Base-by-base conservation (phyloP, 495 filamentous ascomycete species). In the Hypoxylon fragiforme region DNA sequence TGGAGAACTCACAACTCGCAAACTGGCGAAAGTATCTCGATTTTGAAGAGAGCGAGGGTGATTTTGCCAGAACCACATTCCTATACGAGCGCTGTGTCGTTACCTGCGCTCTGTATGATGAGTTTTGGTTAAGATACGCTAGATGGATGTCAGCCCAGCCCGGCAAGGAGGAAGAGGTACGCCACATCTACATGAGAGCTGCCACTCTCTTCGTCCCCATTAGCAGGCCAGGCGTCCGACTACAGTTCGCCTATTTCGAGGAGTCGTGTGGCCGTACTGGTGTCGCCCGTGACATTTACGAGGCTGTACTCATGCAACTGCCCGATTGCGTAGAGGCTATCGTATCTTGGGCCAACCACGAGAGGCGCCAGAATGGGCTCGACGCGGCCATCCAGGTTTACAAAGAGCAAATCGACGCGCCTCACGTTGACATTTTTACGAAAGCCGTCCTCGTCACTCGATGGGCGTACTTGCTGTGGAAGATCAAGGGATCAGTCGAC, bases 21-120 rank as follows among this genome's bases (percentile, higher is more conserved):
- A 97, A 96, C 71, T 99, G 94, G 94, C 79, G 87, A 46, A 96
- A 92, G 62, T 99, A 97, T 66, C 85, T 99, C 13, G 92, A 97
- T 62, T 97, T 96, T 61, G 95, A 99, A 66, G 94, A 99, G 72
- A 71, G 75, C 1, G 89, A 96, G 69, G 88, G 87, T 24, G 83
- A 91, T 40, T 95, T 86, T 54, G 63, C 72, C 6, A 80, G 94
- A 20, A 89, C 80, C 24, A 79, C 85, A 16, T 95, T 92, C 66
- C 74, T 99, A 14, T 97, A 97, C 66, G 94, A 99, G 71, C 85
- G 94, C 24, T 96, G 90, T 59, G 71, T 99, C 21, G 89, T 96
- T 11, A 92, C 91, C 11, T 91, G 88, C 59, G 94, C 94, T 31
- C 85, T 94, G 63, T 96, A 97, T 57, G 92, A 97, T 39, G 92